These are phyloP conservation scores for Rubus parviflorus DNA, from an alignment of 306 rosid species.

Conservation along the genomic window DNA sequence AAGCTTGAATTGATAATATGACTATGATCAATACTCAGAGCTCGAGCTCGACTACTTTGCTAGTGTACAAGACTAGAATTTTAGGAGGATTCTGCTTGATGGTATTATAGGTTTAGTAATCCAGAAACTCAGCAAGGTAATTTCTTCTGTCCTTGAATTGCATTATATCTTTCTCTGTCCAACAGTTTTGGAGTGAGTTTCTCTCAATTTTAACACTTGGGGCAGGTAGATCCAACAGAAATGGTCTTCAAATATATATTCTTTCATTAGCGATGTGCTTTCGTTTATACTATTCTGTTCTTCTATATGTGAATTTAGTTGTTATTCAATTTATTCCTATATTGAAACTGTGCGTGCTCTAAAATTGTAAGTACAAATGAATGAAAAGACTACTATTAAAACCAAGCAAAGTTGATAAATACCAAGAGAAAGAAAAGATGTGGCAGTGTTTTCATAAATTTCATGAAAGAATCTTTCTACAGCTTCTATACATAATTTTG, in stretches of 20 bases:
- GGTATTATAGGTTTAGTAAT: too few species aligned
- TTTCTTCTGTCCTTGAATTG: background rate
- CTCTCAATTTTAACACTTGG: background rate
- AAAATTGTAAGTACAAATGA: background rate
- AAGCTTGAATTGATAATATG: background rate
- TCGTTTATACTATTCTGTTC: background rate
- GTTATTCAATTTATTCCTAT: too few species aligned
- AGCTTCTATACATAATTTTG: background rate
- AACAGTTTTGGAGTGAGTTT: background rate
- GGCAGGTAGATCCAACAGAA: background rate
- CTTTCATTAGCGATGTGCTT: background rate
- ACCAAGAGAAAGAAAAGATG: background rate
- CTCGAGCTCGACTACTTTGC: background rate
- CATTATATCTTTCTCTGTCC: background rate
- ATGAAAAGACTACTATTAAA: background rate
- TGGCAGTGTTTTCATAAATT: background rate
- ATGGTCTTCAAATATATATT: background rate
- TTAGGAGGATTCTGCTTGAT: too few species aligned
- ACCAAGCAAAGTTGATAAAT: background rate
- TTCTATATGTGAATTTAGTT: background rate
- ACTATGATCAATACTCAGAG: background rate
- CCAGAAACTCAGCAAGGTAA: background rate
- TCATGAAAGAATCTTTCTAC: background rate
- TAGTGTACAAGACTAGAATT: background rate
- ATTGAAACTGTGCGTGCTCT: background rate